Percentiles rank a stretch among this genome's conserved stretches.
Conservation (phyloP, 805 yeast species). For the Diddensiella caesifluorescens region DNA sequence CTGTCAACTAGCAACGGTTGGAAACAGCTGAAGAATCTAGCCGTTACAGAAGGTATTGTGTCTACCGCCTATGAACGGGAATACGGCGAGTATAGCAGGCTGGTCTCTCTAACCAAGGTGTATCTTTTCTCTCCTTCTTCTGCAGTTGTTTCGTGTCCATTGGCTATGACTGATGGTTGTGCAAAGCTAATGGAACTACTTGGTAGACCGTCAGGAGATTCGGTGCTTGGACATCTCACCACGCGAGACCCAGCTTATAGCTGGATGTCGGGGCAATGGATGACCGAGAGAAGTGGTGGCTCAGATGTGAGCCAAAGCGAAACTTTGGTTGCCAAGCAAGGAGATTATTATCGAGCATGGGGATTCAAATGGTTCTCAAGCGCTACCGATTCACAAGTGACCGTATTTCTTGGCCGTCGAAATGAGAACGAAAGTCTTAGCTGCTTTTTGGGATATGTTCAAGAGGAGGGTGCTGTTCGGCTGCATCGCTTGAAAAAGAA, state of each 20-base stretch:
- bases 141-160: slow-evolving; percentile 30
- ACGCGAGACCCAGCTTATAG: slow-evolving; percentile 25
- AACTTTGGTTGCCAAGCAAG: slow-evolving; percentile 22
- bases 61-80: slow-evolving; percentile 28
- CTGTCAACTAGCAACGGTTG: slow-evolving; percentile 31
- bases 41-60: slow-evolving; percentile 22
- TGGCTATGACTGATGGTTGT: slow-evolving; percentile 34
- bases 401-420: slow-evolving; percentile 28
- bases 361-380: slow-evolving; percentile 34
- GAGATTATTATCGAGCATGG: slow-evolving; percentile 16
- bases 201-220: slow-evolving; percentile 6
- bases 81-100: slow-evolving; percentile 23
- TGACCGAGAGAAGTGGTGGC: slow-evolving; percentile 33
- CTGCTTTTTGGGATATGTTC: slow-evolving; percentile 28
- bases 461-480: slow-evolving; percentile 23
- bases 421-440: slow-evolving; percentile 23
- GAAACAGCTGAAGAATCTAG: slow-evolving; percentile 25
- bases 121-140: slow-evolving; percentile 29
- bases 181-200: slow-evolving; percentile 28
- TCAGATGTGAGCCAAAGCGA: slow-evolving; percentile 30
- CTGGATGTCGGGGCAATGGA: slow-evolving; percentile 35
- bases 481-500: slow-evolving; percentile 28
- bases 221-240: slow-evolving; percentile 17
- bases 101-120: slow-evolving; percentile 25
- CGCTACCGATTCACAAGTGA: slow-evolving; percentile 31